These are phyloP conservation scores for Quercus aquifolioides DNA, from an alignment of 306 rosid species.

Conservation along the genomic window DNA sequence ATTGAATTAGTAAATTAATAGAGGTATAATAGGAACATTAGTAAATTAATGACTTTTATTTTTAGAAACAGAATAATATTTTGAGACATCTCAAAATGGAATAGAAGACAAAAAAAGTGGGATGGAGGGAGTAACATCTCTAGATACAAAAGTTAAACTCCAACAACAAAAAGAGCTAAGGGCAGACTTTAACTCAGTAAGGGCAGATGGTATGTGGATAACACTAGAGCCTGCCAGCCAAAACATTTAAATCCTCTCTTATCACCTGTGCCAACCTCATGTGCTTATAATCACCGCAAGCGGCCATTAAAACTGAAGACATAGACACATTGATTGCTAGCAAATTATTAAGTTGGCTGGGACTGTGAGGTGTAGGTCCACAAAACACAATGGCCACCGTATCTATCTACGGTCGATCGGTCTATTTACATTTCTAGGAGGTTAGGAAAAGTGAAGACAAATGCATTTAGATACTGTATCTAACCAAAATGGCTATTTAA, in stretches of 20 bases:
- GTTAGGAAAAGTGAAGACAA: slow-evolving; percentile 10
- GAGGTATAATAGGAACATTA: too few species aligned
- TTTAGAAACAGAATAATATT: too few species aligned
- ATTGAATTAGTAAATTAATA: too few species aligned
- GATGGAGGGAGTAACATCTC: too few species aligned
- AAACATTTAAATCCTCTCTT: background rate
- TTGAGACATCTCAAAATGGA: too few species aligned
- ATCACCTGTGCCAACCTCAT: background rate
- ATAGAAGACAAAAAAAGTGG: too few species aligned
- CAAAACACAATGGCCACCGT: too few species aligned
- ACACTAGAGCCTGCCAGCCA: background rate
- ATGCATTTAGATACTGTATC: slow-evolving; percentile 3
- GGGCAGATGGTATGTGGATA: too few species aligned
- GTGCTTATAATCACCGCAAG: background rate
- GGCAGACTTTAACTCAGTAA: too few species aligned
- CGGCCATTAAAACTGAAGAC: background rate
- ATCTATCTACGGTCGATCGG: background rate
- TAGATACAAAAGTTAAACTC: too few species aligned
- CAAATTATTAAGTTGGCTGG: background rate
- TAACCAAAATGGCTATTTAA: background rate
- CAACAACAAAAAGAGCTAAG: too few species aligned
- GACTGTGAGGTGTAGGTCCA: background rate
- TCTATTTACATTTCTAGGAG: background rate
- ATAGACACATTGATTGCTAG: background rate
- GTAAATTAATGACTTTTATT: too few species aligned